Evolutionary conservation across 2,329 filamentous ascomycete genomes (phyloP).

Genomic region (Iodosphaeria phyllophila): DNA sequence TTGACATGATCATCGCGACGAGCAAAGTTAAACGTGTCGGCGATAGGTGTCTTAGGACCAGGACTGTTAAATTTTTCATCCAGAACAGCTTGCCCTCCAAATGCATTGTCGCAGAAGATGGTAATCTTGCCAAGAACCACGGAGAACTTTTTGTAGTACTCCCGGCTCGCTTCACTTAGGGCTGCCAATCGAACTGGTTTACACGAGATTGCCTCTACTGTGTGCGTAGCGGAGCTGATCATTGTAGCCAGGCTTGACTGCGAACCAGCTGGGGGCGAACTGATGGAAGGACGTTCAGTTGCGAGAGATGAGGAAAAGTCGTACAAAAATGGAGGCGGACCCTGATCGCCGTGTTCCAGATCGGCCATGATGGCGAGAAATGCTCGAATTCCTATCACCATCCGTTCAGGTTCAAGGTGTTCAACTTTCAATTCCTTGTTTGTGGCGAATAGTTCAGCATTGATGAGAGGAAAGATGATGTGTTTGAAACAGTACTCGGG

Average conservation of each 20-base stretch:
- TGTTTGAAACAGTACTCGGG: slow-evolving; percentile 85
- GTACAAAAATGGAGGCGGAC: slow-evolving; percentile 67
- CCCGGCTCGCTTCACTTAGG: slow-evolving; percentile 59
- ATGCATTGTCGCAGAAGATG: slow-evolving; percentile 89
- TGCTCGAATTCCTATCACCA: slow-evolving; percentile 90
- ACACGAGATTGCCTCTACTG: slow-evolving; percentile 50
- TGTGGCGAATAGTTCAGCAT: slow-evolving; percentile 69
- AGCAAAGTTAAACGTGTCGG: slow-evolving; percentile 83
- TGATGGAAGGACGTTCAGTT: slow-evolving; percentile 22
- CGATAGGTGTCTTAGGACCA: slow-evolving; percentile 83
- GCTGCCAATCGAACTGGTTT: slow-evolving; percentile 39
- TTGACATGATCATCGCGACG: slow-evolving; percentile 61
- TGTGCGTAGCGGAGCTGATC: slow-evolving; percentile 11
- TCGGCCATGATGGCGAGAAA: slow-evolving; percentile 90
- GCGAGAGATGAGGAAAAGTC: slow-evolving; percentile 26
- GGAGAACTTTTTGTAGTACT: slow-evolving; percentile 82
- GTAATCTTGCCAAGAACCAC: slow-evolving; percentile 92
- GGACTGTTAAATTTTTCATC: slow-evolving; percentile 87
- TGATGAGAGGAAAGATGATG: slow-evolving; percentile 90
- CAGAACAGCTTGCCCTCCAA: slow-evolving; percentile 84
- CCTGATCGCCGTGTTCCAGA: slow-evolving; percentile 64
- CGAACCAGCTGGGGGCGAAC: slow-evolving; percentile 29
- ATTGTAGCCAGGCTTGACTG: slow-evolving; percentile 10
- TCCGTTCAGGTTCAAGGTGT: slow-evolving; percentile 84
- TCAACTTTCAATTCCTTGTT: slow-evolving; percentile 70